Evolutionary conservation across 495 filamentous ascomycete genomes (phyloP), one percentile per base, ranked within the genome.

Genomic region (Aspergillus sclerotiicarbonarius): DNA sequence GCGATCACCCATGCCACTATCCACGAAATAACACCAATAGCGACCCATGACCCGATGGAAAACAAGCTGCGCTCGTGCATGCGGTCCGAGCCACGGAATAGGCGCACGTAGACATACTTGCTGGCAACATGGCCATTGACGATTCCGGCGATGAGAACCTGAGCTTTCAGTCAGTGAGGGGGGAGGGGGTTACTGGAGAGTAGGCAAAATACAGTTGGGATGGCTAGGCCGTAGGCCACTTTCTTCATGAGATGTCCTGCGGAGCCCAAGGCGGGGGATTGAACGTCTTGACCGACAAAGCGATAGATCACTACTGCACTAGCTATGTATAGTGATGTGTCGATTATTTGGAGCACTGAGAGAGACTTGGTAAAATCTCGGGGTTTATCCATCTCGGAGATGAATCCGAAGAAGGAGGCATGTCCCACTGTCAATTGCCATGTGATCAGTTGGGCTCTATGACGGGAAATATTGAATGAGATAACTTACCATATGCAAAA

Each of bases 211-310:
- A 75, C 82, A 30, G 87, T 90, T 0, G 89, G 90, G 10, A 90
- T 72, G 3, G 89, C 89, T 44, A 93, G 72, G 6, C 89, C 90
- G 60, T 87, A 94, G 3, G 88, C 86, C 10, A 92, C 70, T 70
- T 90, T 91, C 58, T 82, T 80, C 18, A 92, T 67, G 0, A 82
- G 21, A 1, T 74, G 72, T 10, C 83, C 78, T 9, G 87, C 84
- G 0, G 86, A 86, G n/a, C 84, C 79, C 0, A 93, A 77, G 7
- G 89, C 89, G 0, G 90, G 90, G 1, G 84, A 85, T 6, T 72
- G 59, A 37, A 93, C 90, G n/a, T 74, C 71, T 1, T 68, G 67
- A 19, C 90, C 90, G 1, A 84, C 84, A 66, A 84, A 93, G 63
- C 69, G 72, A 73, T 92, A 93, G 55, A 90, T 84, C 18, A 91